A percentile compares a stretch with the other conserved stretches of the same genome.
These are phyloP conservation scores for Oryza meridionalis DNA, from an alignment of 176 grass and related monocot species.

Conservation along the genomic window DNA sequence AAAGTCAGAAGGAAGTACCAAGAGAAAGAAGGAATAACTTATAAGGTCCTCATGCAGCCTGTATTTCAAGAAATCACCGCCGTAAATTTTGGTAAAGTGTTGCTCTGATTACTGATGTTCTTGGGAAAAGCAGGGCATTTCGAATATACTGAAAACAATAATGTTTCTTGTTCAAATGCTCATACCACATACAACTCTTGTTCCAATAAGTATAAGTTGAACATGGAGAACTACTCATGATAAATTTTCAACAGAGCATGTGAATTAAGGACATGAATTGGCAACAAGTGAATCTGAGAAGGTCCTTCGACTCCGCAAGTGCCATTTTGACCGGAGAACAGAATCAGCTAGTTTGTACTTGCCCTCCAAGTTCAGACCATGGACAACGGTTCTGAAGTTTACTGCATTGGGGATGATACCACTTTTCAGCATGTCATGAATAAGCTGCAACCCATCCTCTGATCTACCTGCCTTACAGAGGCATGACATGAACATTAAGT, in stretches of 20 bases:
- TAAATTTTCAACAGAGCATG: not conserved
- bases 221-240: not conserved
- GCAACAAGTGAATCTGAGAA: constrained; percentile 43
- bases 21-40: too few species aligned
- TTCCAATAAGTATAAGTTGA: constrained; percentile 3
- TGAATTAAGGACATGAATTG: constrained; percentile 13
- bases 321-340: constrained; percentile 70
- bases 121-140: not conserved
- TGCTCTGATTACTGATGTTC: not conserved
- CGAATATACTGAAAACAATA: not conserved
- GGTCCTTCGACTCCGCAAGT: constrained; percentile 67
- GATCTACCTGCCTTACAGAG: constrained; percentile 77
- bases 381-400: constrained; percentile 72
- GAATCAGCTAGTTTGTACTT: constrained; percentile 65
- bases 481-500: constrained; percentile 85
- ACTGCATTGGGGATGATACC: constrained; percentile 77
- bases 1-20: not conserved
- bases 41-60: too few species aligned
- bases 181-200: not conserved
- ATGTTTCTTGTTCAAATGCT: not conserved
- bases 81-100: not conserved
- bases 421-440: constrained; percentile 67
- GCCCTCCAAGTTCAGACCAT: constrained; percentile 84
- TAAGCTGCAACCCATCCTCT: constrained; percentile 61
- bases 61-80: too few species aligned